Conservation (phyloP, 2,329 filamentous ascomycete species). For the Chrysosporium keratinophilum region DNA sequence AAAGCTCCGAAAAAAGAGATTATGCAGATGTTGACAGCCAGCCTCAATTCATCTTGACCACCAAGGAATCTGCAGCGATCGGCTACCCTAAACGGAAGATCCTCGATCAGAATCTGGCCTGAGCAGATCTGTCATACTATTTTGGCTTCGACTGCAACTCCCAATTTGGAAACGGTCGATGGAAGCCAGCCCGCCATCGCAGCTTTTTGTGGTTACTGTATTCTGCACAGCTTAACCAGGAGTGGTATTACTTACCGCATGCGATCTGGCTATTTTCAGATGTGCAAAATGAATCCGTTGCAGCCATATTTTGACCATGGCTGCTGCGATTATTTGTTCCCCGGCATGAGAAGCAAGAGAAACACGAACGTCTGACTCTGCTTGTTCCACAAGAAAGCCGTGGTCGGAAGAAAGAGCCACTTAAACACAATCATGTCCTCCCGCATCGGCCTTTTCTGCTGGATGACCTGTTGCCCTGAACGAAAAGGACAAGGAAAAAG, state of each 20-base stretch:
- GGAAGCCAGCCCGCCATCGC: neutral
- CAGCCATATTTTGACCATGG: neutral
- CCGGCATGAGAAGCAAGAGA: neutral
- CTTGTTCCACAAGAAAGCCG: slow-evolving; percentile 7
- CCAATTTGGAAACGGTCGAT: neutral
- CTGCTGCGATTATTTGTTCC: neutral
- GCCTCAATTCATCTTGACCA: neutral
- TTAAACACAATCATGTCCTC: neutral
- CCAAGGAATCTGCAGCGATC: slow-evolving; percentile 5
- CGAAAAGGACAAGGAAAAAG: neutral
- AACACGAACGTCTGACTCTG: neutral
- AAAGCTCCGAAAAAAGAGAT: neutral
- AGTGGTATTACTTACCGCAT: no score
- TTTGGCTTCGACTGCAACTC: neutral
- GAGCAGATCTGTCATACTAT: slow-evolving; percentile 5
- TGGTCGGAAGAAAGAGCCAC: slow-evolving; percentile 7
- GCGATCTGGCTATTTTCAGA: no score
- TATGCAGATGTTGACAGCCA: slow-evolving; percentile 10
- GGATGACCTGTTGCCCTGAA: neutral
- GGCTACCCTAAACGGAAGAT: slow-evolving; percentile 6
- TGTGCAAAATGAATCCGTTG: no score
- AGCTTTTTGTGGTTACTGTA: neutral
- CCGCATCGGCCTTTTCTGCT: slow-evolving; percentile 1
- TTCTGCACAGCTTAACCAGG: neutral
- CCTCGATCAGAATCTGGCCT: slow-evolving; percentile 11